Percentiles rank a stretch among this genome's conserved stretches.
Conservation (phyloP, 805 yeast species). For the Jamesozyma lodderae region DNA sequence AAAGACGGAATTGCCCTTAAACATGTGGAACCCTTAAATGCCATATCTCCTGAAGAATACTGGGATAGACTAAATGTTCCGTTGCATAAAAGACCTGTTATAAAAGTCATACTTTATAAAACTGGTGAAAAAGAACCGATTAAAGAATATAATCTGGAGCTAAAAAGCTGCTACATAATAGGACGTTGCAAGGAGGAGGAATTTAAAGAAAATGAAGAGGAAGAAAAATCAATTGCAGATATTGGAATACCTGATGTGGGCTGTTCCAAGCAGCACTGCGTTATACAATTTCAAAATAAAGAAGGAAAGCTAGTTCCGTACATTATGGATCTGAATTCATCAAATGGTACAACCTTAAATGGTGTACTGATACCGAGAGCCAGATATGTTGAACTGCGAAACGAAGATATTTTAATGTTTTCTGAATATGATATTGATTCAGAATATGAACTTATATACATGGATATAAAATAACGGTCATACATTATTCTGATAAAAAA, state of each 20-base stretch:
- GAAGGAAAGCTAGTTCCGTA: constrained; percentile 28
- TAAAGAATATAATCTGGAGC: constrained; percentile 18
- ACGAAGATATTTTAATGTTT: constrained; percentile 35
- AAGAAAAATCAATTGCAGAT: constrained; percentile 28
- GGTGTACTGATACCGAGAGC: constrained; percentile 33
- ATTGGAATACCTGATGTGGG: constrained; percentile 30
- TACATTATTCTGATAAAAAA: too few relatives aligned
- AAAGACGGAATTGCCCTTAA: constrained; percentile 31
- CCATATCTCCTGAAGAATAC: constrained; percentile 19
- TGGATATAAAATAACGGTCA: constrained; percentile 7
- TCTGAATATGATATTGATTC: constrained; percentile 30
- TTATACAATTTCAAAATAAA: constrained; percentile 35
- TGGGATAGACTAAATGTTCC: constrained; percentile 16
- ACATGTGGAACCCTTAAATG: constrained; percentile 33
- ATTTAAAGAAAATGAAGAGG: constrained; percentile 1
- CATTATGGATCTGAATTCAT: constrained; percentile 39
- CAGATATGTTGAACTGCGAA: constrained; percentile 35
- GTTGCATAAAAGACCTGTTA: constrained; percentile 13
- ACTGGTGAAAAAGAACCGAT: constrained; percentile 21
- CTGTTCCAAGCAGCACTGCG: constrained; percentile 43
- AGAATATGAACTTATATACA: constrained; percentile 20
- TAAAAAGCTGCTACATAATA: constrained; percentile 26
- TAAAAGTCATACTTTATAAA: constrained; percentile 27
- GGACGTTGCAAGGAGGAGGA: constrained; percentile 29
- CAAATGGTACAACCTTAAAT: constrained; percentile 40